Base-by-base conservation (phyloP, 352 stramenopile species). In the Blastocystis sp. region DNA sequence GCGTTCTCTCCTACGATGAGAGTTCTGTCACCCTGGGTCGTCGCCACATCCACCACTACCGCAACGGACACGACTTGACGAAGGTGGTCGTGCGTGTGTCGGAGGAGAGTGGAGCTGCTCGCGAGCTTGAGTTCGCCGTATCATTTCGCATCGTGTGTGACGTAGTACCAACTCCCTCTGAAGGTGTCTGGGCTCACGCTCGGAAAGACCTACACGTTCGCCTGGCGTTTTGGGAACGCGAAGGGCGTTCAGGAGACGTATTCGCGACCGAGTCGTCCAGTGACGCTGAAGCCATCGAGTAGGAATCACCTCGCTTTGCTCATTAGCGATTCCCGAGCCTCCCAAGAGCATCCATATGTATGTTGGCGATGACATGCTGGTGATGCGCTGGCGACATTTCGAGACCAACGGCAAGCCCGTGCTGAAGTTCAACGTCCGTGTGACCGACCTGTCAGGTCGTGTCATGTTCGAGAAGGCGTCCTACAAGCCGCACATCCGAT, bases 391-490 rank as follows among this genome's bases (percentile, higher is more conserved):
- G 69, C 37, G 34, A 34, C 20, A 6, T 13, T 20, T 65, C 3
- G 8, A 62, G 11, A 55, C n/a, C 6, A 64, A 9, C 11, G 69
- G 69, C 11, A 30, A 43, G 24, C 69, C 69, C 5, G 9, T 81
- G 7, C 69, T 81, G 8, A 81, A 81, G 69, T 81, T 62, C 50
- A 81, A 16, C 9, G 69, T 81, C 20, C 69, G 69, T 39, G 69
- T 81, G 54, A 62, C 18, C 24, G 68, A 79, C 50, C 8, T 64
- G 43, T 16, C 20, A 3, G 69, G 69, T 1, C 34, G 41, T 20
- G 54, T 81, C 13, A 20, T 81, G 45, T 81, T 81, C 26, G 69
- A 81, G 69, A 81, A 81, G 69, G 47, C 45, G 9, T n/a, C 69
- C 11, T 63, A 63, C 37, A 62, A 64, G 30, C 43, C 41, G 18